Evolutionary conservation across 1,284 basidiomycete species (phyloP).

Genomic region (Leucoagaricus sp.): DNA sequence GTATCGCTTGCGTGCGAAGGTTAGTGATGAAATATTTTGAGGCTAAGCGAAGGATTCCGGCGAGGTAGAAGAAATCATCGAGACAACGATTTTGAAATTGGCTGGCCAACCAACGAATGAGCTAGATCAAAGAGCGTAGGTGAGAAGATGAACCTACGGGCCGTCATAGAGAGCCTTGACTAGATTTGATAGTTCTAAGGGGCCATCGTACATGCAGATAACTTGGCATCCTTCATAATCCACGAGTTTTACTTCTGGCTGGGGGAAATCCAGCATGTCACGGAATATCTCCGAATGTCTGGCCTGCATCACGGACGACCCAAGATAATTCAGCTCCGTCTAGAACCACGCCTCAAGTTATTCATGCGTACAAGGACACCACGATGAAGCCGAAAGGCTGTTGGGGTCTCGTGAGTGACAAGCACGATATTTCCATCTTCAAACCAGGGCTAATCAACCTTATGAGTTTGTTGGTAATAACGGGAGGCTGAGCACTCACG

Average conservation of each 20-base stretch:
- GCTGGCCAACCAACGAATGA: conserved; percentile 20
- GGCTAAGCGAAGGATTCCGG: conserved; percentile 54
- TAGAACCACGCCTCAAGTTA: too few relatives aligned
- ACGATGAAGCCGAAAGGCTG: conserved; percentile 57
- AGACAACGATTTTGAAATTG: conserved; percentile 41
- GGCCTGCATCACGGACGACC: conserved; percentile 23
- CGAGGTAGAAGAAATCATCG: conserved; percentile 54
- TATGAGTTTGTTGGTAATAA: not conserved
- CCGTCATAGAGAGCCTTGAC: conserved; percentile 61
- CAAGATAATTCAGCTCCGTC: not conserved
- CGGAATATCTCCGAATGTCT: conserved; percentile 62
- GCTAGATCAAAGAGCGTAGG: conserved; percentile 9
- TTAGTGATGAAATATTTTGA: conserved; percentile 59
- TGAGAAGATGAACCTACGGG: conserved; percentile 40
- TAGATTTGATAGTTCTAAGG: conserved; percentile 53
- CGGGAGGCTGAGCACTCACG: not conserved
- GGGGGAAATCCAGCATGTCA: conserved; percentile 57
- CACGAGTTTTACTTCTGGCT: conserved; percentile 37
- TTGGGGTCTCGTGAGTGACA: conserved; percentile 39
- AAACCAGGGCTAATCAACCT: conserved; percentile 49
- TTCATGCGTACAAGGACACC: conserved; percentile 55
- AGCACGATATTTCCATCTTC: conserved; percentile 61
- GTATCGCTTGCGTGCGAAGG: conserved; percentile 50
- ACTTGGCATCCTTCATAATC: conserved; percentile 48
- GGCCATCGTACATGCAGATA: conserved; percentile 54